Conservation (phyloP, 345 rosid species). For the Cochlearia excelsa region DNA sequence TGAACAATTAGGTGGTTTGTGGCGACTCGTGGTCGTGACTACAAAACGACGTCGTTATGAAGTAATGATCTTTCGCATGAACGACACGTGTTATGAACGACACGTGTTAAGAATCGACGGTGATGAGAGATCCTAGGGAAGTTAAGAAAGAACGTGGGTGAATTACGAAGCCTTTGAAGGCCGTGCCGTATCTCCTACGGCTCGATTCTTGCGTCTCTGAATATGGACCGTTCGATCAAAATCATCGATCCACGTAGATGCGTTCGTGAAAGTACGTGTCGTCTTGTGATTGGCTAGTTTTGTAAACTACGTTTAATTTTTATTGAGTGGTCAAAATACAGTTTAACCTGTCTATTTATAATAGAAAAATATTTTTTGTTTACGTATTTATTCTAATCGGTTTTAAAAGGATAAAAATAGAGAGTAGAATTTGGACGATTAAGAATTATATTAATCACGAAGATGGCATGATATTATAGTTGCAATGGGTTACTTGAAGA, state of each 20-base stretch:
- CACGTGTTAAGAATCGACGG: slow-evolving; percentile 34
- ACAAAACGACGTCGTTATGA: slow-evolving; percentile 17
- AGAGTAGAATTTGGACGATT: slow-evolving; percentile 26
- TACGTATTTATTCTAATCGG: too few species aligned
- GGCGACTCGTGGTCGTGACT: slow-evolving; percentile 26
- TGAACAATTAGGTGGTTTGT: slow-evolving; percentile 7
- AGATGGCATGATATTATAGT: slow-evolving; percentile 40
- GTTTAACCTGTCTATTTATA: too few species aligned
- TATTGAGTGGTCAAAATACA: too few species aligned
- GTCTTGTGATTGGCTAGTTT: slow-evolving; percentile 30
- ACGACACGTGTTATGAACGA: slow-evolving; percentile 27
- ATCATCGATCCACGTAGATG: slow-evolving; percentile 41
- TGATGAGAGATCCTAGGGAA: slow-evolving; percentile 33
- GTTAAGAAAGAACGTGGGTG: slow-evolving; percentile 43
- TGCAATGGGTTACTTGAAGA: slow-evolving; percentile 37
- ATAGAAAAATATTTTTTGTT: too few species aligned
- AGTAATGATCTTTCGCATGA: slow-evolving; percentile 13
- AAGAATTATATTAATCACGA: slow-evolving; percentile 29
- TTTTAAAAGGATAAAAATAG: neutral
- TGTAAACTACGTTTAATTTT: slow-evolving; percentile 22
- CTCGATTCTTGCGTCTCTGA: slow-evolving; percentile 43
- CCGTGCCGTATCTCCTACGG: slow-evolving; percentile 50
- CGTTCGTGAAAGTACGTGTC: slow-evolving; percentile 39
- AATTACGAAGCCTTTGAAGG: slow-evolving; percentile 49
- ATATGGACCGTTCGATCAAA: slow-evolving; percentile 40